Evolutionary conservation across 495 filamentous ascomycete genomes (phyloP), one percentile per base, ranked within the genome.

Genomic region (Arthonia radiata): DNA sequence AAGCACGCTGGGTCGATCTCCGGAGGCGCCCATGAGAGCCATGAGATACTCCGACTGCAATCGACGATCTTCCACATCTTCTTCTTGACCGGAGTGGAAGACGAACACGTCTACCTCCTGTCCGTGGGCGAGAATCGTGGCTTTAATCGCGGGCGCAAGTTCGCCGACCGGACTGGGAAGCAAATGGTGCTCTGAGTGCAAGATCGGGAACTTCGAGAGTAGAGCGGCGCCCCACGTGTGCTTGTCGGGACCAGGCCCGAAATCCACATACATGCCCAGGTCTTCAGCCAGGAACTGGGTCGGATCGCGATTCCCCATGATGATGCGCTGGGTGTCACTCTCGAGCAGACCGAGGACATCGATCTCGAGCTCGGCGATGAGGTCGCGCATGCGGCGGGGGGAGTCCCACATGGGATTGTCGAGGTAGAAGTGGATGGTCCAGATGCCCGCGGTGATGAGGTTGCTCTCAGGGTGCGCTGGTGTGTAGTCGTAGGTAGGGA

Each of bases 391-490:
- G 27, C 89, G 83, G 31, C 71, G 69, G 49, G 93, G 83, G 3
- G 81, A 86, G 13, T 73, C 77, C 80, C 81, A 94, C 89, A 94
- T 93, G 48, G 93, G 74, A 43, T 99, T 99, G 53, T 99, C 89
- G 15, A 99, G 67, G 15, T 71, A 79, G 43, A 99, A 99, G 56
- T 99, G 89, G 27, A 94, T 81, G 1, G 89, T 99, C 89, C 89
- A 99, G 47, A 99, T 93, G 37, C 89, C 89, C 5, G 78, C 72
- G 1, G 89, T 93, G 17, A 89, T 57, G 29, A 82, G 45, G 41
- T 80, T 86, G 35, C 80, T 70, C 24, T 90, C 67, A 34, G 67
- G 62, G 46, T 94, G 80, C 47, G 93, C 77, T 1, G 89, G 81
- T 17, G 60, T 61, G 49, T 92, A 91, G 49, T 93, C 68, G 43